Evolutionary conservation across 768 basidiomycete genomes (phyloP).

Genomic region (Kwoniella dejecticola): DNA sequence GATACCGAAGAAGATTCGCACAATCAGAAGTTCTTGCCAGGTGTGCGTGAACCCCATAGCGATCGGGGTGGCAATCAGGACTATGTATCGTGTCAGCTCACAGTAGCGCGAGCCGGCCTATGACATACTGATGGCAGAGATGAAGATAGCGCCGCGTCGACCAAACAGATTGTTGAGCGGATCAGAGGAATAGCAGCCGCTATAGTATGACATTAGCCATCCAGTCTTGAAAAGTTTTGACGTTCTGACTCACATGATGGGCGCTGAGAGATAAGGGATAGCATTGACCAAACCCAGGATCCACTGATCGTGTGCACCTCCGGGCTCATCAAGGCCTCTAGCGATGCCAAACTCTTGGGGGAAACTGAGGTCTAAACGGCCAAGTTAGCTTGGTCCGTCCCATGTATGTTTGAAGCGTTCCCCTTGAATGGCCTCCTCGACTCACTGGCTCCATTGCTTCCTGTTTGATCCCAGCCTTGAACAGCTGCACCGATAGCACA

Average conservation of each 20-base stretch:
- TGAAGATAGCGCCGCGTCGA: slow-evolving; percentile 62
- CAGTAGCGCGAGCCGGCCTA: not conserved
- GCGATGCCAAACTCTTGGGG: slow-evolving; percentile 27
- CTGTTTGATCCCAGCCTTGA: slow-evolving; percentile 31
- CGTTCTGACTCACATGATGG: slow-evolving; percentile 7
- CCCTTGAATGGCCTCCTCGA: not conserved
- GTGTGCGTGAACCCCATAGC: slow-evolving; percentile 34
- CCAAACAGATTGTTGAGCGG: slow-evolving; percentile 67
- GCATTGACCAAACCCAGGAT: slow-evolving; percentile 43
- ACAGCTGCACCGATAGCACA: slow-evolving; percentile 31
- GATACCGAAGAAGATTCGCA: slow-evolving; percentile 36
- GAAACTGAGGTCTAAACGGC: slow-evolving; percentile 32
- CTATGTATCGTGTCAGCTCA: slow-evolving; percentile 47
- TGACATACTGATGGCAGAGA: slow-evolving; percentile 1
- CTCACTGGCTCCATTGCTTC: slow-evolving; percentile 31
- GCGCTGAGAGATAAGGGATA: slow-evolving; percentile 39
- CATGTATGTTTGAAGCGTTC: not conserved
- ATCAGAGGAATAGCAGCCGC: slow-evolving; percentile 49
- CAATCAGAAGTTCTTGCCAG: slow-evolving; percentile 34
- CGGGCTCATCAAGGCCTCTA: slow-evolving; percentile 17
- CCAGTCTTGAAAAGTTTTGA: slow-evolving; percentile 4
- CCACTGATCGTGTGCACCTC: slow-evolving; percentile 33
- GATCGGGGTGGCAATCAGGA: slow-evolving; percentile 57
- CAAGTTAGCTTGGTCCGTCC: not conserved
- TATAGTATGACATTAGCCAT: not conserved